phyloP scores from a whole-genome alignment of 768 basidiomycete species.

The Leccinum obscurum region DNA sequence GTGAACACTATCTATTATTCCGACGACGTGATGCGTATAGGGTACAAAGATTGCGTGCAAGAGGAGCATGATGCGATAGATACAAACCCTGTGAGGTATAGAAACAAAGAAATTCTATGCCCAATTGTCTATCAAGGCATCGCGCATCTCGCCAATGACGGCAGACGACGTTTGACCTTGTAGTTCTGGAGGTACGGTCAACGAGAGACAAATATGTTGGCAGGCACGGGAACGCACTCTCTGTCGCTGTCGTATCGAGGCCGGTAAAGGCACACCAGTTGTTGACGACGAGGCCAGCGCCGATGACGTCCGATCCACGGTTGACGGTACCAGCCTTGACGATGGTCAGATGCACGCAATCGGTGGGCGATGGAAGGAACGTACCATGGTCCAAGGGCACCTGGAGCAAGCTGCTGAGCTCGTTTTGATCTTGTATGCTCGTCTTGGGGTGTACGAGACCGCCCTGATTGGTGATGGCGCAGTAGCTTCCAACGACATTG shows the following conservation, averaged over 20 bases:
- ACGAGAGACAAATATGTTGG: background rate
- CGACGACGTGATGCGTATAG: conserved; percentile 14
- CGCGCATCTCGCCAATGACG: conserved; percentile 89
- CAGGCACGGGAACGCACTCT: conserved; percentile 62
- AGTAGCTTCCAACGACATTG: conserved; percentile 94
- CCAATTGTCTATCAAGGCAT: conserved; percentile 90
- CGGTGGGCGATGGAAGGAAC: conserved; percentile 32
- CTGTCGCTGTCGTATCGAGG: conserved; percentile 98
- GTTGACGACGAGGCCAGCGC: conserved; percentile 96
- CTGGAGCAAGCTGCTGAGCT: conserved; percentile 90
- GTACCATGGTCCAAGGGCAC: conserved; percentile 81
- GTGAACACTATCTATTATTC: conserved; percentile 16
- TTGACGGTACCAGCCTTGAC: conserved; percentile 94
- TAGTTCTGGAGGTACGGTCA: conserved; percentile 52
- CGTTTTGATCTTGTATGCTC: conserved; percentile 95
- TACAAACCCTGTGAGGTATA: conserved; percentile 10
- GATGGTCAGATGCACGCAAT: background rate
- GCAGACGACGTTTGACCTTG: conserved; percentile 82
- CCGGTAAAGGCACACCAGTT: conserved; percentile 99
- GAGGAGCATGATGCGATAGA: background rate
- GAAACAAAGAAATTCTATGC: conserved; percentile 39
- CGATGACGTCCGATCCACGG: conserved; percentile 96
- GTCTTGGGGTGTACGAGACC: conserved; percentile 98
- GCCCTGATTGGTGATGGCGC: conserved; percentile 94
- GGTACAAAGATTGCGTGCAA: conserved; percentile 24